These are phyloP conservation scores for Candida silvicultrix DNA, from an alignment of 805 yeast genomes.

Conservation along the genomic window DNA sequence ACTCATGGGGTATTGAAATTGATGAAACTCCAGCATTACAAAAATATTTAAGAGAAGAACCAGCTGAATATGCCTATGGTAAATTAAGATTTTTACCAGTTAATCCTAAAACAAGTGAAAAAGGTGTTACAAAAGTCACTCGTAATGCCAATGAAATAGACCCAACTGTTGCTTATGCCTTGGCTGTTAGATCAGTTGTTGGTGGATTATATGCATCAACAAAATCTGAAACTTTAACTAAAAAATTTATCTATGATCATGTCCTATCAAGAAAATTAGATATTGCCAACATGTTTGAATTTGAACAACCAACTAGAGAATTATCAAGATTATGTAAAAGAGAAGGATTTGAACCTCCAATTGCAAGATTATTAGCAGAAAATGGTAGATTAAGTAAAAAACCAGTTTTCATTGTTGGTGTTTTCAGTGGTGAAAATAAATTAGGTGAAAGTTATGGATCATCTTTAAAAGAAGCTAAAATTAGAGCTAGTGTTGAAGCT, in stretches of 20 bases:
- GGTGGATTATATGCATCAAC: slow-evolving; percentile 76
- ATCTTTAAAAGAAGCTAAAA: slow-evolving; percentile 84
- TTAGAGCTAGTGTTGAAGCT: slow-evolving; percentile 87
- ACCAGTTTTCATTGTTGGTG: slow-evolving; percentile 89
- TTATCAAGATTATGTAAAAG: slow-evolving; percentile 70
- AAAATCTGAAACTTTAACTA: slow-evolving; percentile 50
- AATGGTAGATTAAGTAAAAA: slow-evolving; percentile 83
- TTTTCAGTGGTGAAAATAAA: slow-evolving; percentile 74
- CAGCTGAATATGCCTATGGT: slow-evolving; percentile 63
- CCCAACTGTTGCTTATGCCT: slow-evolving; percentile 37
- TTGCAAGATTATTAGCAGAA: slow-evolving; percentile 81
- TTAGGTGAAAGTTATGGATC: slow-evolving; percentile 95
- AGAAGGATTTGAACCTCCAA: slow-evolving; percentile 67
- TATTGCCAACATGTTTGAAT: slow-evolving; percentile 65
- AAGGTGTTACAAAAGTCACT: slow-evolving; percentile 47
- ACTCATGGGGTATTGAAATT: slow-evolving; percentile 81
- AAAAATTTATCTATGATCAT: slow-evolving; percentile 64
- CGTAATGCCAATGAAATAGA: slow-evolving; percentile 23
- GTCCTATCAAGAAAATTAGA: slow-evolving; percentile 80
- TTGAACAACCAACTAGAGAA: slow-evolving; percentile 82
- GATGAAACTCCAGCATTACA: slow-evolving; percentile 61
- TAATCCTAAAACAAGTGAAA: slow-evolving; percentile 26
- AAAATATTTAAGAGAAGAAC: slow-evolving; percentile 62
- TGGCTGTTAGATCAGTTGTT: slow-evolving; percentile 74
- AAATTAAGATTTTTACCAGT: slow-evolving; percentile 46